These are phyloP conservation scores for Cymodocea nodosa DNA, from an alignment of 116 monocot species.

Conservation along the genomic window DNA sequence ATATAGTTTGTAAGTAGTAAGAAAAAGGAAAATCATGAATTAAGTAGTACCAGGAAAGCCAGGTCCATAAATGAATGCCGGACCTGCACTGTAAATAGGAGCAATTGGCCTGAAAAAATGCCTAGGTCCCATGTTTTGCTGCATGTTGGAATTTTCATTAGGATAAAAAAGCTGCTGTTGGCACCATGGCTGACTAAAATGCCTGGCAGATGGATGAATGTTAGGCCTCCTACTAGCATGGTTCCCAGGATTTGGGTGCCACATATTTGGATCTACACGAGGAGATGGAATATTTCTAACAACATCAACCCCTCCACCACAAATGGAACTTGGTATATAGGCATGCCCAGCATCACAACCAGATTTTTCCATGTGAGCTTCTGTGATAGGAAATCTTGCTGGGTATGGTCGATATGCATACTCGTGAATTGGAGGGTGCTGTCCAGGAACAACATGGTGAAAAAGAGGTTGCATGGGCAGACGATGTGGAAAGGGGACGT, in stretches of 20 bases:
- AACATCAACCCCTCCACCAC: slow-evolving; percentile 27
- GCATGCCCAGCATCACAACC: slow-evolving; percentile 33
- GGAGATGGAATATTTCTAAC: slow-evolving; percentile 32
- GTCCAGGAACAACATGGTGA: slow-evolving; percentile 24
- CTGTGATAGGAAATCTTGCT: slow-evolving; percentile 37
- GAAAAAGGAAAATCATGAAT: neutral
- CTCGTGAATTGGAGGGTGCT: slow-evolving; percentile 39
- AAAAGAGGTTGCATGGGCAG: slow-evolving; percentile 40
- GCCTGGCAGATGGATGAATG: slow-evolving; percentile 26
- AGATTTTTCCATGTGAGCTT: slow-evolving; percentile 36
- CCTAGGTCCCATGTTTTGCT: slow-evolving; percentile 43
- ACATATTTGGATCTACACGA: slow-evolving; percentile 46
- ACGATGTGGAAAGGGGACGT: slow-evolving; percentile 36
- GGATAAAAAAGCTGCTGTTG: slow-evolving; percentile 38
- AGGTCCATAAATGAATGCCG: slow-evolving; percentile 50
- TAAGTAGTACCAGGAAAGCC: slow-evolving; percentile 48
- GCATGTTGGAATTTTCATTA: slow-evolving; percentile 40
- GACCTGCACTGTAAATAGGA: slow-evolving; percentile 34
- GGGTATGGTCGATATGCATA: slow-evolving; percentile 53
- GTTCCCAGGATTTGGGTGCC: slow-evolving; percentile 32
- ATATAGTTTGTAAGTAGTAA: neutral
- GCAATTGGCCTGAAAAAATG: slow-evolving; percentile 44
- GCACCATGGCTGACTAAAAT: slow-evolving; percentile 38
- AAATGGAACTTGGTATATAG: slow-evolving; percentile 24
- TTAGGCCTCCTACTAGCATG: slow-evolving; percentile 30